These are phyloP conservation scores for Ramularia endophylla DNA, from an alignment of 2,329 filamentous ascomycete species.

Conservation along the genomic window DNA sequence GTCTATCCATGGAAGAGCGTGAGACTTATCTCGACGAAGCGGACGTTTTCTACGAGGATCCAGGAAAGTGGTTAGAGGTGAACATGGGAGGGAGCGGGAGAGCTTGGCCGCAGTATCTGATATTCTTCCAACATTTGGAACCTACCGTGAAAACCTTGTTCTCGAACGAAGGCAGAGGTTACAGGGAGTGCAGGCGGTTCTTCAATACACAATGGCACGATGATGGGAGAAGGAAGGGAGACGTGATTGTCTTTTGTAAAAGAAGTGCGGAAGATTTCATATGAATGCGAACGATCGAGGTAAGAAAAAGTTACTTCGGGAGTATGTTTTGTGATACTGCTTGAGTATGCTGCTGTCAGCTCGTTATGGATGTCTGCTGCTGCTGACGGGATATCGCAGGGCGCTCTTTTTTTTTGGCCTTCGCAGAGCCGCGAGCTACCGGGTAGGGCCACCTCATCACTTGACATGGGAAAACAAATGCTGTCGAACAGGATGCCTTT, in stretches of 20 bases:
- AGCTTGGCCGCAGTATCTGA: conserved; percentile 42
- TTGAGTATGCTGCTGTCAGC: too few relatives aligned
- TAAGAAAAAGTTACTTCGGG: too few relatives aligned
- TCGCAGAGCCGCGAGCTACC: too few relatives aligned
- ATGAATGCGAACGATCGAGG: too few relatives aligned
- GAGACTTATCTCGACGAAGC: conserved; percentile 77
- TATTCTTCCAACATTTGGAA: conserved; percentile 55
- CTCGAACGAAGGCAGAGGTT: conserved; percentile 36
- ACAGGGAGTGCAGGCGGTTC: conserved; percentile 53
- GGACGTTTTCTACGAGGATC: conserved; percentile 75
- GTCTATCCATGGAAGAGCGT: conserved; percentile 58
- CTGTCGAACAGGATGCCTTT: too few relatives aligned
- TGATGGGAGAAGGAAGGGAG: conserved; percentile 54
- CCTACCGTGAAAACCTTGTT: conserved; percentile 41
- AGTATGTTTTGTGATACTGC: too few relatives aligned
- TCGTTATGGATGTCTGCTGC: too few relatives aligned
- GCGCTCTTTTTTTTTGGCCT: too few relatives aligned
- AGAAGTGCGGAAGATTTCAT: too few relatives aligned
- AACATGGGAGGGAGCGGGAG: conserved; percentile 32
- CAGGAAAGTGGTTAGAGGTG: conserved; percentile 37
- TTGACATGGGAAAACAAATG: too few relatives aligned
- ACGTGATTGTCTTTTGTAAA: conserved; percentile 49
- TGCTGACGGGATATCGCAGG: too few relatives aligned
- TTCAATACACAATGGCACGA: conserved; percentile 60
- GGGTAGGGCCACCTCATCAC: too few relatives aligned